phyloP scores from a whole-genome alignment of 305 asterid genomes.

The Rubia balearica region DNA sequence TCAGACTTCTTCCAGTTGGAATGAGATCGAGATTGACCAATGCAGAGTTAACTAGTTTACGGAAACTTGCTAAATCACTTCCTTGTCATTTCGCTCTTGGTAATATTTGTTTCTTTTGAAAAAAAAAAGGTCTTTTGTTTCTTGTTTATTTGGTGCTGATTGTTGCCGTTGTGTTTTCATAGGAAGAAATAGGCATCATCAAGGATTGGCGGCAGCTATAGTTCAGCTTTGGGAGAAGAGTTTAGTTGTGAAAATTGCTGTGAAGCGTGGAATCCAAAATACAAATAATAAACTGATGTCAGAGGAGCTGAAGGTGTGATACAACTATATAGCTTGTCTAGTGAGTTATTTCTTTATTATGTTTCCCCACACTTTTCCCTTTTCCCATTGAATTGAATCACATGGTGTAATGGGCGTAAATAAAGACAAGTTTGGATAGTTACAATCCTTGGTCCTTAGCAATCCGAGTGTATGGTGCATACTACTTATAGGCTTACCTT shows the following conservation, averaged over 20 bases:
- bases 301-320: conserved; percentile 88
- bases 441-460: neutral
- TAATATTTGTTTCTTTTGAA: conserved; percentile 22
- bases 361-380: conserved; percentile 4
- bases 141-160: conserved; percentile 3
- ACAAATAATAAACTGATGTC: conserved; percentile 95
- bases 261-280: conserved; percentile 98
- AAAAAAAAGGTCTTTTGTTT: conserved; percentile 5
- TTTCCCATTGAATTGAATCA: neutral
- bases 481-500: neutral
- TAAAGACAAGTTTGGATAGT: neutral
- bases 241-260: conserved; percentile 91
- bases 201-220: conserved; percentile 86
- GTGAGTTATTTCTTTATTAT: conserved; percentile 2
- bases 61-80: conserved; percentile 86
- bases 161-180: conserved; percentile 21
- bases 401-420: neutral
- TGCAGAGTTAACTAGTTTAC: conserved; percentile 86
- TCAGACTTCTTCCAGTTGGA: conserved; percentile 92
- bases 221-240: conserved; percentile 96
- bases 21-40: conserved; percentile 84
- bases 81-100: conserved; percentile 98
- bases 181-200: conserved; percentile 98
- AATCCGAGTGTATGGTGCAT: neutral
- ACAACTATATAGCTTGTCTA: conserved; percentile 10